These are phyloP conservation scores for Fusarium floridanum DNA, from an alignment of 2,329 filamentous ascomycete species.

Conservation along the genomic window DNA sequence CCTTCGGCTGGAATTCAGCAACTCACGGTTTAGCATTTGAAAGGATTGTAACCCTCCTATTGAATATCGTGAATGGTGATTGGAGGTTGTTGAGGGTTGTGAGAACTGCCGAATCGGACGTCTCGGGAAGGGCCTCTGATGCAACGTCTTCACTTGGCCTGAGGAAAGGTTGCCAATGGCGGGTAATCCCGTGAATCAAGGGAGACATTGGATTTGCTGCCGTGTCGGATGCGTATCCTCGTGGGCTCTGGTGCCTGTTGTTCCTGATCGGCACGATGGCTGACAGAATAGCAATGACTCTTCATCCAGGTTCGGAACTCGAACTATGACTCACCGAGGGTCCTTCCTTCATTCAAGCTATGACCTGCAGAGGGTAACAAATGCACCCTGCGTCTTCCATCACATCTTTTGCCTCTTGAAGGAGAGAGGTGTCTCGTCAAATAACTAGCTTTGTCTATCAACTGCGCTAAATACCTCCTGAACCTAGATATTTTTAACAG, in stretches of 20 bases:
- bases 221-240: not conserved
- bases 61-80: not conserved
- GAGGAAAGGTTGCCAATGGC: not conserved
- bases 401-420: no score
- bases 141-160: not conserved
- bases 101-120: not conserved
- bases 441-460: no score
- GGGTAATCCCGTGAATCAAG: not conserved
- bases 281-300: not conserved
- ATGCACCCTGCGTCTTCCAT: no score
- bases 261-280: not conserved
- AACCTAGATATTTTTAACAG: no score
- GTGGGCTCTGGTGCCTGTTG: not conserved
- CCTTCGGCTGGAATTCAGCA: not conserved
- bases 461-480: no score
- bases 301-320: not conserved
- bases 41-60: not conserved
- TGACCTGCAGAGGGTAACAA: no score
- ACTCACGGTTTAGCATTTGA: constrained; percentile 4
- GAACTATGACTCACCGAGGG: not conserved
- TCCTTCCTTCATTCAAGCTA: no score
- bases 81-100: not conserved
- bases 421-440: no score
- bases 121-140: not conserved
- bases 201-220: not conserved